Base-by-base conservation (phyloP, 768 basidiomycete genomes). In the Tricholomella constricta region DNA sequence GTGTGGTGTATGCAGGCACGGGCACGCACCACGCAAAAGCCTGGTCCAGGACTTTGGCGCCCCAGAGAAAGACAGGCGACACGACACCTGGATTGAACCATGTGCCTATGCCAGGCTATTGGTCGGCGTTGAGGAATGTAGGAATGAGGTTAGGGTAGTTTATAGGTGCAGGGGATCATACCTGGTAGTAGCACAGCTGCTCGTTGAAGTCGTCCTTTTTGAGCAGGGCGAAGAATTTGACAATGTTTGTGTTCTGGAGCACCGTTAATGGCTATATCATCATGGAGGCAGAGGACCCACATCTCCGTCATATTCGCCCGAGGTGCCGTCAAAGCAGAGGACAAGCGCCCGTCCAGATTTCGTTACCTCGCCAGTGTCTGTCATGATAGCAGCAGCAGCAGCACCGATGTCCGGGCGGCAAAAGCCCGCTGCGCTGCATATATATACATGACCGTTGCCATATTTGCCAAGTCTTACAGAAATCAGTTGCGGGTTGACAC, bases 1-100 rank as follows among this genome's bases (percentile, higher is more conserved):
- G 25, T 8, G 34, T 27, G 37, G 17, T 12, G 17, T 19, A 31
- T 22, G 44, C 32, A 23, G 23, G 2, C 36, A 42, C 26, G 11
- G n/a, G 10, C 12, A 58, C 78, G 6, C 62, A 88, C 88, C 87
- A 90, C 19, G 90, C 91, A 53, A 90, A 68, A 0, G 86, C 89
- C 45, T 80, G 67, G 59, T 92, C 91, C 35, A 86, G 48, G 4
- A 85, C 60, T 61, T 82, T 82, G 6, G 87, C 89, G 0, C 70
- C 58, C 80, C 82, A 80, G 43, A 73, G 65, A 54, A 82, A 83
- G 6, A 84, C 1, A 1, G 88, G 86, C 0, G 81, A 78, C 19
- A 90, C 83, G n/a, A 81, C 76, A 0, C 88, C 85, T 1, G 88
- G 85, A 26, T 74, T 73, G 61, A 74, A 84, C 71, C 69, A 82